Conservation (phyloP, 495 filamentous ascomycete genomes). For the Bathelium albidoporum region DNA sequence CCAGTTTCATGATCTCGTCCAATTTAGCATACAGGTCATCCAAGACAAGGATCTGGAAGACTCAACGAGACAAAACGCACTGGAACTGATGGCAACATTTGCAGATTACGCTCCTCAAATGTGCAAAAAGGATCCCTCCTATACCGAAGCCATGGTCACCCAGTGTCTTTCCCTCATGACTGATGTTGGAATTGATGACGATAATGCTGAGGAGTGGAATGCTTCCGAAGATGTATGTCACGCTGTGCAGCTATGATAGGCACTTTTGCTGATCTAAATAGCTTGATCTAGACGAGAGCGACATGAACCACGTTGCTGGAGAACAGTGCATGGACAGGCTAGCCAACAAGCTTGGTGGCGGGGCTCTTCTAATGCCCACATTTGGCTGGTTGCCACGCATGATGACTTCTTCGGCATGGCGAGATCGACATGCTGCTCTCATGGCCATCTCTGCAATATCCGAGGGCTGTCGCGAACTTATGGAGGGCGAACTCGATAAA, state of each 20-base stretch:
- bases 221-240: conserved; percentile 72
- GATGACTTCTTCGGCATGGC: conserved; percentile 92
- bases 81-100: conserved; percentile 97
- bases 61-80: conserved; percentile 80
- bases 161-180: conserved; percentile 99
- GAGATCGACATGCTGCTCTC: conserved; percentile 90
- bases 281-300: conserved; percentile 91
- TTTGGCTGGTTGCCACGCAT: conserved; percentile 95
- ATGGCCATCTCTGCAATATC: conserved; percentile 99
- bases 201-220: conserved; percentile 92
- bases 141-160: conserved; percentile 93
- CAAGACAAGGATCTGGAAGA: conserved; percentile 91
- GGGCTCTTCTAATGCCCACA: conserved; percentile 77
- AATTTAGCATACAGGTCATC: conserved; percentile 83
- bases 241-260: conserved; percentile 15
- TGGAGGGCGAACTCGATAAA: conserved; percentile 88
- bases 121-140: conserved; percentile 85
- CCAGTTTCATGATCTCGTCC: conserved; percentile 80
- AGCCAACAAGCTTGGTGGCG: conserved; percentile 91
- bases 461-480: conserved; percentile 90
- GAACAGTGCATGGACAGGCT: conserved; percentile 98
- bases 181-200: conserved; percentile 91
- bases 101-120: conserved; percentile 87
- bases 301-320: conserved; percentile 94
- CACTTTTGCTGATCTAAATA: conserved; percentile 27